A percentile compares a stretch with the other conserved stretches of the same genome.
Conservation (phyloP, 1,139 yeast species). For the Oligophagozyma castellii region DNA sequence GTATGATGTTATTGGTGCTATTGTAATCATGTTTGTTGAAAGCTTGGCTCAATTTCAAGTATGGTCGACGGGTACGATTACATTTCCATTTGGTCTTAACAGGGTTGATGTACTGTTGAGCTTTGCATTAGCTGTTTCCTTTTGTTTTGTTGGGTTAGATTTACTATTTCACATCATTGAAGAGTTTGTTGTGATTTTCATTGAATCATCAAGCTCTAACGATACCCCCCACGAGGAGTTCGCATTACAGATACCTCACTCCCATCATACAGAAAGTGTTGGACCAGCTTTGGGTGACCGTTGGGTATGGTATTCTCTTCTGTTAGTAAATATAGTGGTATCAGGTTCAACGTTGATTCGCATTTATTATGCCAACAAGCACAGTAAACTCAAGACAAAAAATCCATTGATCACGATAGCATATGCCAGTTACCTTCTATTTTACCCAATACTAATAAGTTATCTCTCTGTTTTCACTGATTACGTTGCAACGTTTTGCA, state of each 20-base stretch:
- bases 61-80: conserved; percentile 75
- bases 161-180: conserved; percentile 74
- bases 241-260: conserved; percentile 34
- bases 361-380: conserved; percentile 26
- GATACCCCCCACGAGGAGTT: conserved; percentile 18
- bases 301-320: conserved; percentile 24
- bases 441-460: conserved; percentile 15
- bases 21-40: conserved; percentile 58
- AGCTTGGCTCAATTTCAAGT: conserved; percentile 81
- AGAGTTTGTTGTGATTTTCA: conserved; percentile 45
- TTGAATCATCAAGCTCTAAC: conserved; percentile 17
- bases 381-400: conserved; percentile 21
- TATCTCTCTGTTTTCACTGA: conserved; percentile 15
- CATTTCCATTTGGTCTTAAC: conserved; percentile 85
- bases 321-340: conserved; percentile 17
- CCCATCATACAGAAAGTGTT: conserved; percentile 33
- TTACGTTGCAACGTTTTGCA: conserved; percentile 18
- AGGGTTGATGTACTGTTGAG: conserved; percentile 78
- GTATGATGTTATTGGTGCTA: conserved; percentile 74
- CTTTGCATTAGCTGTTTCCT: conserved; percentile 72
- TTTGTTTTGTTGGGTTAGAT: conserved; percentile 85
- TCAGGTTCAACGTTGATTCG: conserved; percentile 25
- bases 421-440: conserved; percentile 17
- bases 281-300: conserved; percentile 22
- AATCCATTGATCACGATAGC: conserved; percentile 22